Conservation (phyloP, 495 filamentous ascomycete genomes). For the Parathielavia hyrcaniae region DNA sequence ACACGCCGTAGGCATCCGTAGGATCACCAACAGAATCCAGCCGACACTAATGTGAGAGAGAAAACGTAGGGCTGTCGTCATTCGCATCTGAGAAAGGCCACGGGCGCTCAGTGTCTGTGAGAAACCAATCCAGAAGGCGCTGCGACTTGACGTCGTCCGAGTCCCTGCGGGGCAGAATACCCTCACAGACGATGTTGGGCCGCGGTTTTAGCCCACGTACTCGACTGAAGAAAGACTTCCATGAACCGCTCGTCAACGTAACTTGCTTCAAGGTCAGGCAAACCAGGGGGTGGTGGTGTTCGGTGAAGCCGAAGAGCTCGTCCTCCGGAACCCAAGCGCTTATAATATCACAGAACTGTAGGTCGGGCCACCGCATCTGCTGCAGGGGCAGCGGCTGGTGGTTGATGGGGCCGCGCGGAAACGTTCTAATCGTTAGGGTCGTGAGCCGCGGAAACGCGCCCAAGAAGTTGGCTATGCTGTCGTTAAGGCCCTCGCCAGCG, state of each 20-base stretch:
- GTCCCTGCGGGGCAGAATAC: too few species aligned
- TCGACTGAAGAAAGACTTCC: too few species aligned
- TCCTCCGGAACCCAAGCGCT: neutral
- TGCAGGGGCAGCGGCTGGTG: neutral
- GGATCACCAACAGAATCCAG: too few species aligned
- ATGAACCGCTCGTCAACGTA: slow-evolving; percentile 4
- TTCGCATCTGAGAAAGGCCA: too few species aligned
- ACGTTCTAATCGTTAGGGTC: neutral
- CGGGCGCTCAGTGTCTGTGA: too few species aligned
- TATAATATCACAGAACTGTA: slow-evolving; percentile 2
- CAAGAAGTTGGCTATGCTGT: slow-evolving; percentile 1
- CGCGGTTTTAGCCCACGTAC: neutral
- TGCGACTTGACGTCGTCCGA: too few species aligned
- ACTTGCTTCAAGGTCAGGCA: neutral
- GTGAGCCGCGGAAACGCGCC: neutral
- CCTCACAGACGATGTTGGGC: neutral
- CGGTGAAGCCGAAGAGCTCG: slow-evolving; percentile 5
- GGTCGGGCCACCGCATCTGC: neutral
- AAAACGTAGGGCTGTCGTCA: too few species aligned
- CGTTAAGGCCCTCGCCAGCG: neutral
- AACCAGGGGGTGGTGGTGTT: neutral
- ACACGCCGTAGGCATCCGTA: too few species aligned
- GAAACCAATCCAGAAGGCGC: too few species aligned
- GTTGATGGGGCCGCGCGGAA: neutral
- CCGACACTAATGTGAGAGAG: too few species aligned